Evolutionary conservation across 2,329 filamentous ascomycete genomes (phyloP).

Genomic region (Paradendryphiella salina): DNA sequence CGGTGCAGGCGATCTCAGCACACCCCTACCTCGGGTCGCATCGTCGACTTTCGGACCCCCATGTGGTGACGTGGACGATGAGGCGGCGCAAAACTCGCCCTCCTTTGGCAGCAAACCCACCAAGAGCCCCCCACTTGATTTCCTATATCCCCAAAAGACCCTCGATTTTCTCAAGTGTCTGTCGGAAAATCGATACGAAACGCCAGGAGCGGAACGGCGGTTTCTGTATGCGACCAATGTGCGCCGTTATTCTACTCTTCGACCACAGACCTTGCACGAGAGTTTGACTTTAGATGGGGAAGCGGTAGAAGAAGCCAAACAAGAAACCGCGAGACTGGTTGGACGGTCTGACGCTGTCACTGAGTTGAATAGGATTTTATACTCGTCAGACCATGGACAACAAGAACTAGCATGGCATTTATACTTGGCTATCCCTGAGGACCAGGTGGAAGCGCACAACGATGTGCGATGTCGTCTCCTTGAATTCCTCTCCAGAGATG

Average conservation of each 20-base stretch:
- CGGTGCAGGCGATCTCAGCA: conserved; percentile 53
- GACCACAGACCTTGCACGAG: conserved; percentile 14
- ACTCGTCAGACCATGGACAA: conserved; percentile 18
- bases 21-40: conserved; percentile 40
- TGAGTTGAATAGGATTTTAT: conserved; percentile 26
- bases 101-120: conserved; percentile 2
- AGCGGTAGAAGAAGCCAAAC: conserved; percentile 16
- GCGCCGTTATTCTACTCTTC: conserved; percentile 34
- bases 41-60: conserved; percentile 11
- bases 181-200: conserved; percentile 28
- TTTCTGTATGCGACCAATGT: conserved; percentile 24
- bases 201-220: conserved; percentile 32
- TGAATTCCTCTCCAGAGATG: conserved; percentile 32
- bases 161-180: conserved; percentile 45
- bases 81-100: conserved; percentile 8
- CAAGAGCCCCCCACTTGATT: conserved; percentile 48
- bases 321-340: conserved; percentile 27
- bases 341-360: conserved; percentile 19
- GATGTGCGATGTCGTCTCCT: conserved; percentile 31
- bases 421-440: conserved; percentile 36
- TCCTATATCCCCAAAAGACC: conserved; percentile 53
- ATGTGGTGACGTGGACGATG: conserved; percentile 18
- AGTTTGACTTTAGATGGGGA: conserved; percentile 12
- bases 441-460: neutral
- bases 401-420: conserved; percentile 46